These are phyloP conservation scores for Arabis alpina DNA, from an alignment of 345 rosid genomes.

Conservation along the genomic window DNA sequence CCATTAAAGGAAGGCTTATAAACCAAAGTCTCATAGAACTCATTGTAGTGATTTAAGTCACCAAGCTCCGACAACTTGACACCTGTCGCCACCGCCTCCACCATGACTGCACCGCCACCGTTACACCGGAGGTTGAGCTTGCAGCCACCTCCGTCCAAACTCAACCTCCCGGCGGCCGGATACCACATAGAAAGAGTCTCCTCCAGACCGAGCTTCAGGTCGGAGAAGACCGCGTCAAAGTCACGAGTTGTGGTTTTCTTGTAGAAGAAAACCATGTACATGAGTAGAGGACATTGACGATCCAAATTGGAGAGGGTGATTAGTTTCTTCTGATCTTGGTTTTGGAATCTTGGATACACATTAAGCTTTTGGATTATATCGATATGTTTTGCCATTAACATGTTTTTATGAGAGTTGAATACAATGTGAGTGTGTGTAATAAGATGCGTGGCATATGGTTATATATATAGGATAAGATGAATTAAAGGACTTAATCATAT, in stretches of 20 bases:
- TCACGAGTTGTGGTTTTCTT: constrained; percentile 43
- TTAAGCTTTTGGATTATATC: constrained; percentile 39
- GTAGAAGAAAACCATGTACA: constrained; percentile 70
- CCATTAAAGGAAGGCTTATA: constrained; percentile 51
- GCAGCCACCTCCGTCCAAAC: constrained; percentile 48
- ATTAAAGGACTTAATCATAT: constrained; percentile 31
- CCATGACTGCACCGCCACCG: constrained; percentile 55
- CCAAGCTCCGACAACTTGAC: constrained; percentile 59
- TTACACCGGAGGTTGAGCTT: constrained; percentile 66
- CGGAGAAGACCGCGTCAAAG: constrained; percentile 45
- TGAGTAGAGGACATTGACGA: constrained; percentile 67
- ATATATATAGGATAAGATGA: constrained; percentile 29
- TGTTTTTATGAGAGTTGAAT: constrained; percentile 23
- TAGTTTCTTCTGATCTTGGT: constrained; percentile 36
- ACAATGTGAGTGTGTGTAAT: constrained; percentile 28
- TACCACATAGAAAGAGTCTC: constrained; percentile 62
- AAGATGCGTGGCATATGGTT: constrained; percentile 20
- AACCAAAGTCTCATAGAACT: constrained; percentile 57
- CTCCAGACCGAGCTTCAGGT: constrained; percentile 59
- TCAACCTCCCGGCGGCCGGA: constrained; percentile 66
- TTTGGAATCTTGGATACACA: constrained; percentile 38
- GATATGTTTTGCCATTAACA: constrained; percentile 40
- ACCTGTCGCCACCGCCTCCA: constrained; percentile 54
- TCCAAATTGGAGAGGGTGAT: constrained; percentile 63
- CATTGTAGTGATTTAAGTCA: constrained; percentile 57